Base-by-base conservation (phyloP, 495 filamentous ascomycete genomes). In the Delitschia confertaspora region DNA sequence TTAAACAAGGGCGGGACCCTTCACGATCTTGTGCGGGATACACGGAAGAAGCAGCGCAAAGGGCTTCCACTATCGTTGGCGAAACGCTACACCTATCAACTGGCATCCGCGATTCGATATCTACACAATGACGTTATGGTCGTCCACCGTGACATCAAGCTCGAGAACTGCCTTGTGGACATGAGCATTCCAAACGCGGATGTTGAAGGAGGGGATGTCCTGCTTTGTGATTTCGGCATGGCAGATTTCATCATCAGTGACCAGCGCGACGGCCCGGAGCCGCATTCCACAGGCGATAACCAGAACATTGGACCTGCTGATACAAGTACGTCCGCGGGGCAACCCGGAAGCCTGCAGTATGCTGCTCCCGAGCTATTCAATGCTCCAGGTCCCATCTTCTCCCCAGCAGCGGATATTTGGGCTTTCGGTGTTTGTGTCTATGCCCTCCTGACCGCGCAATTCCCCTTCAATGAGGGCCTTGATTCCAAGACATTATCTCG, bases 161-260 rank as follows among this genome's bases (percentile, higher is more conserved):
- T 85, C 5, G 82, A 86, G 58, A 86, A 86, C 49, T 86, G 82
- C 49, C 70, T 86, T 7, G 55, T 86, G 18, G 80, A 85, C 49
- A 63, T 68, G 49, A 62, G 66, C n/a, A 57, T 47, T 10, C 71
- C 75, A 0, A 57, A 69, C 31, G 63, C 69, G 4, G 47, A 54
- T 0, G 45, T 58, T 1, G 72, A 77, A 46, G 73, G 70, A 11
- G 79, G 78, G 2, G 74, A 73, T 19, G 57, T 86, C 7, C 69
- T 80, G 1, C 69, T 86, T 6, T 84, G 80, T 51, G 82, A 86
- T 51, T 86, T 86, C 51, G 82, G 82, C 26, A 78, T 86, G 68
- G 78, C 82, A 1, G 80, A 85, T 61, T 84, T 79, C 65, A 70
- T 82, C 52, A 66, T 68, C 10, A 70, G 65, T 22, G 76, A 81